phyloP scores from a whole-genome alignment of 2,329 filamentous ascomycete genomes.

The Mollisia scopiformis region DNA sequence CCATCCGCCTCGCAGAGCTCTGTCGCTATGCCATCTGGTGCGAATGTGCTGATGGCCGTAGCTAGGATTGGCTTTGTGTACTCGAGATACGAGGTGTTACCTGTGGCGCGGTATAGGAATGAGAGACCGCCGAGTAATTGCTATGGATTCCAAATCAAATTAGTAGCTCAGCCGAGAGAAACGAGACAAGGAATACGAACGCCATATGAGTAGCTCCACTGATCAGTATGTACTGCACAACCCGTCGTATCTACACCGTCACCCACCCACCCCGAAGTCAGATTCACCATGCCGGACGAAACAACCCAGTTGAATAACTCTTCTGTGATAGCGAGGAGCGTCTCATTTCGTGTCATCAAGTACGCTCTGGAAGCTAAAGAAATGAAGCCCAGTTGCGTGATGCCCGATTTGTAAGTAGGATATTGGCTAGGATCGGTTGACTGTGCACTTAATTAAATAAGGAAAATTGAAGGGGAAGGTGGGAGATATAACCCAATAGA shows the following conservation, averaged over 20 bases:
- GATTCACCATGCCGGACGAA: conserved; percentile 1
- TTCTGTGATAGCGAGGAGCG: conserved; percentile 6
- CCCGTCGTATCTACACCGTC: conserved; percentile 7
- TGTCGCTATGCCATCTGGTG: conserved; percentile 1
- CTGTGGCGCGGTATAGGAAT: conserved; percentile 6
- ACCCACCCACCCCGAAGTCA: not conserved
- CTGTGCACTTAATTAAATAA: not conserved
- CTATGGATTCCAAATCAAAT: not conserved
- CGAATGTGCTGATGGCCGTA: conserved; percentile 3
- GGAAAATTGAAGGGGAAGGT: not conserved
- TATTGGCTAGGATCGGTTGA: conserved; percentile 5
- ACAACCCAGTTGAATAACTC: conserved; percentile 7
- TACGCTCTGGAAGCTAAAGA: conserved; percentile 5
- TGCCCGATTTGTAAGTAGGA: conserved; percentile 10
- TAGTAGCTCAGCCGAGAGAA: not conserved
- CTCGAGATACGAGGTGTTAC: conserved; percentile 5
- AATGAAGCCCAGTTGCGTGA: conserved; percentile 10
- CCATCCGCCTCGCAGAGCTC: conserved; percentile 5
- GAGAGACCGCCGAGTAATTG: conserved; percentile 7
- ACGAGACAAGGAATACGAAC: not conserved
- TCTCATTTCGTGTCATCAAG: conserved; percentile 3
- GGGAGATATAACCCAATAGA: conserved; percentile 3
- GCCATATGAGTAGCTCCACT: conserved; percentile 10
- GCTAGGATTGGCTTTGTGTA: conserved; percentile 1
- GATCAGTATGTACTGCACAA: not conserved